Evolutionary conservation across 495 filamentous ascomycete genomes (phyloP).

Genomic region (Oidiodendron maius): DNA sequence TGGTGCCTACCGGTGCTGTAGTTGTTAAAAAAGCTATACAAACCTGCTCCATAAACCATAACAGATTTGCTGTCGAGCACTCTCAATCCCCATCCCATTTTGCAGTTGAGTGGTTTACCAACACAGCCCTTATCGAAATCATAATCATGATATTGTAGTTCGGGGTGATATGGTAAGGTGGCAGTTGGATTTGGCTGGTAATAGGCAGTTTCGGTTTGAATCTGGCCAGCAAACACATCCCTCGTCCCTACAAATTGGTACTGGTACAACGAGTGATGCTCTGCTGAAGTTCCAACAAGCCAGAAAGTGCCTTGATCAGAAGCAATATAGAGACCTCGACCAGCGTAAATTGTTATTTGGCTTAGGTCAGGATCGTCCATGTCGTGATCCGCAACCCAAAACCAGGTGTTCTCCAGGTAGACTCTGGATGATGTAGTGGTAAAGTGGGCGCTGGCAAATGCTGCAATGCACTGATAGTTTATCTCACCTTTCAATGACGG

Average conservation of each 20-base stretch:
- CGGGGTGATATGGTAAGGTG: conserved; percentile 47
- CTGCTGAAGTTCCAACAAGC: conserved; percentile 60
- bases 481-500: background rate
- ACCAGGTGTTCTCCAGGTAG: conserved; percentile 58
- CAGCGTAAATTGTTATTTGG: conserved; percentile 55
- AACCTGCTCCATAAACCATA: conserved; percentile 61
- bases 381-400: conserved; percentile 52
- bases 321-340: conserved; percentile 43
- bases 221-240: conserved; percentile 66
- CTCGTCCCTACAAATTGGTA: conserved; percentile 68
- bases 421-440: conserved; percentile 34
- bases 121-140: conserved; percentile 38
- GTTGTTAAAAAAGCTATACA: conserved; percentile 73
- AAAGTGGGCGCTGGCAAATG: conserved; percentile 45
- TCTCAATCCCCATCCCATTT: conserved; percentile 20
- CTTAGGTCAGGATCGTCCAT: conserved; percentile 44
- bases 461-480: conserved; percentile 36
- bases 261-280: conserved; percentile 77
- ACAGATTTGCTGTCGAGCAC: conserved; percentile 53
- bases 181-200: conserved; percentile 64
- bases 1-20: conserved; percentile 23
- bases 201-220: conserved; percentile 79
- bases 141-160: conserved; percentile 44
- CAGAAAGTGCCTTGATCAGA: conserved; percentile 38
- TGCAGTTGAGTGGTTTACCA: conserved; percentile 55